Evolutionary conservation across 371 early-diverging fungal species (phyloP).

Genomic region (Lichtheimia hyalospora): DNA sequence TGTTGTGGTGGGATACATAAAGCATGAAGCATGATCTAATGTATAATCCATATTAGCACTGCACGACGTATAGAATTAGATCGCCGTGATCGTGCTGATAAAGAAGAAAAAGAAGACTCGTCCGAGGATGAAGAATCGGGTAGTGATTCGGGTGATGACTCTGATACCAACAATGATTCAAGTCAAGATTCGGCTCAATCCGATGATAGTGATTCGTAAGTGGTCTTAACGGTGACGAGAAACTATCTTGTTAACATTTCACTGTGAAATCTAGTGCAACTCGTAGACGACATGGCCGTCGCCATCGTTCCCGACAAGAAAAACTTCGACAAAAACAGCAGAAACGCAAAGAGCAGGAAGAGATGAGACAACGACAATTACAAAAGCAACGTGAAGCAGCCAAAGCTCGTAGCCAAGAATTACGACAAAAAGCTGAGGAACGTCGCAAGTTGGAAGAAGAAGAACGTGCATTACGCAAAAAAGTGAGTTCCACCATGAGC

Average conservation of each 20-base stretch:
- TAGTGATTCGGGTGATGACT: slow-evolving; percentile 12
- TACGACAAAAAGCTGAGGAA: slow-evolving; percentile 45
- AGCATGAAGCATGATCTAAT: neutral
- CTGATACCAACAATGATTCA: slow-evolving; percentile 21
- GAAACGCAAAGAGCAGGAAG: slow-evolving; percentile 51
- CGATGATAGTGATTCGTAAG: slow-evolving; percentile 28
- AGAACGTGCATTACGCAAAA: slow-evolving; percentile 43
- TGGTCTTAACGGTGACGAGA: neutral
- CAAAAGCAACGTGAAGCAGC: slow-evolving; percentile 45
- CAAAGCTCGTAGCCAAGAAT: slow-evolving; percentile 47
- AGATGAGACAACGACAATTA: slow-evolving; percentile 34
- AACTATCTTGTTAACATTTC: neutral
- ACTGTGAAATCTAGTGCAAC: neutral
- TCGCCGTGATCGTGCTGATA: slow-evolving; percentile 24
- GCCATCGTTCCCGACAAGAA: slow-evolving; percentile 52
- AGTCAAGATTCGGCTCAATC: slow-evolving; percentile 36
- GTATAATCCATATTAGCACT: slow-evolving; percentile 13
- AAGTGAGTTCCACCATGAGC: slow-evolving; percentile 14
- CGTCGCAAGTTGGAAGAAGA: slow-evolving; percentile 53
- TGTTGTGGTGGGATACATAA: too few species aligned
- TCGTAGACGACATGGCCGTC: slow-evolving; percentile 18
- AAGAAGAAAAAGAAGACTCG: slow-evolving; percentile 26
- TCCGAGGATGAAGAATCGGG: slow-evolving; percentile 25
- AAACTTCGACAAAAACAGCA: slow-evolving; percentile 50
- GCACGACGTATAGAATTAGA: slow-evolving; percentile 29